A percentile compares a stretch with the other conserved stretches of the same genome.
phyloP scores from a whole-genome alignment of 306 rosid species.

The Citrullus mucosospermus region DNA sequence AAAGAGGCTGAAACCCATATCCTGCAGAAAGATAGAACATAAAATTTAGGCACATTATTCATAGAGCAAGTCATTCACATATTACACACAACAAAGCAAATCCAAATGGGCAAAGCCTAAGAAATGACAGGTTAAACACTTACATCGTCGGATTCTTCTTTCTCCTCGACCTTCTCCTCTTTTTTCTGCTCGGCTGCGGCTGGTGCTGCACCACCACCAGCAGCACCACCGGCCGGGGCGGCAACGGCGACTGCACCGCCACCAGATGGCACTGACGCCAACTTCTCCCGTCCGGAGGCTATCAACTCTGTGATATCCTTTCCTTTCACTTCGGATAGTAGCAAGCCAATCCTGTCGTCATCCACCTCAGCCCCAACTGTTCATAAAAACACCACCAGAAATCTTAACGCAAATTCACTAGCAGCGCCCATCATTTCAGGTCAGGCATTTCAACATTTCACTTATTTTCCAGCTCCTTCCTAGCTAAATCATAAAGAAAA shows the following conservation, averaged over 20 bases:
- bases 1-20: conserved; percentile 15
- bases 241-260: conserved; percentile 5
- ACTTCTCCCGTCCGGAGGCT: conserved; percentile 14
- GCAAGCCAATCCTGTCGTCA: background rate
- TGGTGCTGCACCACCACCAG: conserved; percentile 3
- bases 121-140: background rate
- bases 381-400: background rate
- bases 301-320: conserved; percentile 13
- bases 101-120: background rate
- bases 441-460: background rate
- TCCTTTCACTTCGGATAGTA: conserved; percentile 9
- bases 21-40: conserved; percentile 3
- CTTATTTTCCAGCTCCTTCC: background rate
- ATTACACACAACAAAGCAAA: background rate
- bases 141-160: conserved; percentile 14
- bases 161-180: conserved; percentile 15
- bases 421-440: background rate
- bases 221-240: background rate
- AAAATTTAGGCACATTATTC: background rate
- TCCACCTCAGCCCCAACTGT: conserved; percentile 9
- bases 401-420: background rate
- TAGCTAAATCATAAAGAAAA: background rate
- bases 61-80: background rate
- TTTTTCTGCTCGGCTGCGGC: conserved; percentile 9
- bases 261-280: conserved; percentile 13